Evolutionary conservation across 306 rosid species (phyloP), one percentile per base, ranked within the genome.

Genomic region (Fragaria iinumae): DNA sequence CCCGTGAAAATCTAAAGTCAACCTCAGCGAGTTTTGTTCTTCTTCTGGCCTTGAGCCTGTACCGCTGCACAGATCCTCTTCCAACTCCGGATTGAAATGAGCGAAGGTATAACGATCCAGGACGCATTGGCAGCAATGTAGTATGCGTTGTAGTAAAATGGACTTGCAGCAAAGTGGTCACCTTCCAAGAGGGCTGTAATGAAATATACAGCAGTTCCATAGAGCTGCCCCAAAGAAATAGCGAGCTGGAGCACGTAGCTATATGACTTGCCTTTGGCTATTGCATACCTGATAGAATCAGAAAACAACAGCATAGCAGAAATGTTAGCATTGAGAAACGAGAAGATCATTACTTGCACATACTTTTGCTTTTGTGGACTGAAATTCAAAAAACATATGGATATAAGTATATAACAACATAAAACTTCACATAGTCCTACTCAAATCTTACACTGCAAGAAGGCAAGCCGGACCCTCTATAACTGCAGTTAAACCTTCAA

Each of bases 381-480:
- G 41, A 41, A 41, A 41, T 8, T 41, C 44, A 41, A 9, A 6
- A 41, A 8, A 8, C 44, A 41, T 41, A 27, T 27, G 27, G 27
- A 27, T 27, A 27, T 27, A 27, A 27, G 27, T 27, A 41, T 38
- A 38, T 38, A 6, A 41, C 44, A 41, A 43, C 11, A 43, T 7
- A 1, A 43, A 43, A 43, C 11, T 43, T 43, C 45, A 43, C 1
- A 43, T 8, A 43, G 45, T 8, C 11, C 2, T 43, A 43, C 45
- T 43, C 45, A 43, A 43, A 43, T 43, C 45, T 43, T 43, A 43
- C 98, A 87, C 82, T 14, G 92, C 92, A 55, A 95, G 80, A 75
- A 95, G 89, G 83, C 92, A 55, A 78, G 96, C 97, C 55, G 98
- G 97, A 23, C 98, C 97, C 86, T 89, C 93, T 12, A 92, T 69